Conservation (phyloP, 495 filamentous ascomycete species). For the Xylaria acuta region DNA sequence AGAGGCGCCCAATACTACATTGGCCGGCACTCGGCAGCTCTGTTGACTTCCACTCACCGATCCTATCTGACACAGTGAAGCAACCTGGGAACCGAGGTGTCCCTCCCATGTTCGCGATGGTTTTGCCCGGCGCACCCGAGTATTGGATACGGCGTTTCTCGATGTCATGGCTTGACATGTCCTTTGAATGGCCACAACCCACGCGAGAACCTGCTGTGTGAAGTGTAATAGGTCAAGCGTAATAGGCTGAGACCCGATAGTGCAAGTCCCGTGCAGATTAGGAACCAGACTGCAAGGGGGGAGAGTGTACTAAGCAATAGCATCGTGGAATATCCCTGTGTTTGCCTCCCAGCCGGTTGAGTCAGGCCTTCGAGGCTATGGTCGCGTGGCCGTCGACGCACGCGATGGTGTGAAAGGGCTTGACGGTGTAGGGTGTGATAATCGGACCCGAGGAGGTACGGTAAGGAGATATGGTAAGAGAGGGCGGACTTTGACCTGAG, state of each 20-base stretch:
- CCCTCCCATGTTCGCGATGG: constrained; percentile 16
- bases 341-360: background rate
- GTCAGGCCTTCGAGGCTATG: background rate
- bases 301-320: background rate
- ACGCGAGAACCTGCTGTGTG: background rate
- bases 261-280: constrained; percentile 6
- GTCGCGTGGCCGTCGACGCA: constrained; percentile 10
- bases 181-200: background rate
- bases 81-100: background rate
- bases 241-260: constrained; percentile 1
- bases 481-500: background rate
- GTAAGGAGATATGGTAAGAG: constrained; percentile 6
- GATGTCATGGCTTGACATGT: background rate
- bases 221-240: background rate
- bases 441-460: background rate
- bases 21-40: background rate
- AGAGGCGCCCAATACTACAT: background rate
- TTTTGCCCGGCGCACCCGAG: background rate
- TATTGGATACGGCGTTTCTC: constrained; percentile 9
- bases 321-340: constrained; percentile 6
- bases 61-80: background rate
- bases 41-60: background rate
- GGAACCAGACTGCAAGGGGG: background rate
- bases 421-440: background rate
- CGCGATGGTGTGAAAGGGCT: constrained; percentile 8